A percentile compares a stretch with the other conserved stretches of the same genome.
Conservation (phyloP, 75 land plant species). For the Chamaecyparis obtusa region DNA sequence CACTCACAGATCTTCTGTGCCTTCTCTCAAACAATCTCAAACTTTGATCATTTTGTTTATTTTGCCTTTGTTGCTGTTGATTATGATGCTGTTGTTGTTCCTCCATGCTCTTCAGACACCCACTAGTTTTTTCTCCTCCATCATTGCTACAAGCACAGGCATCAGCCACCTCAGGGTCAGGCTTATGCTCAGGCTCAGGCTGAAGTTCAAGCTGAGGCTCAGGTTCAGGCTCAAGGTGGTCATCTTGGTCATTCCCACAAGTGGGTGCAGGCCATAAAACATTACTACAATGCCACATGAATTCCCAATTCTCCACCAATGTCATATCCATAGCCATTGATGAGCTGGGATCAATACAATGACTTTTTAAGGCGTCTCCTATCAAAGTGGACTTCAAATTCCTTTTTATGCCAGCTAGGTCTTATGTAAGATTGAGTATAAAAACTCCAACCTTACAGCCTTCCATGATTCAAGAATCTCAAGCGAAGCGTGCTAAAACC, state of each 20-base stretch:
- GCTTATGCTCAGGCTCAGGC: neutral
- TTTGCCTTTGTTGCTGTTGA: neutral
- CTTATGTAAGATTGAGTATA: neutral
- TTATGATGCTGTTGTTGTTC: neutral
- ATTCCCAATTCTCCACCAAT: neutral
- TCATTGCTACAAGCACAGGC: neutral
- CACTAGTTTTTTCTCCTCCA: neutral
- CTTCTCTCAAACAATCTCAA: slow-evolving; percentile 6
- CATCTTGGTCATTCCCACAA: neutral
- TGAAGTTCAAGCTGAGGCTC: neutral
- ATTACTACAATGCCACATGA: neutral
- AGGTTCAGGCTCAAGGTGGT: neutral
- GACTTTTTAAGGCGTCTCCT: neutral
- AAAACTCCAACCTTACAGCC: no score
- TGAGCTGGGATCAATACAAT: neutral
- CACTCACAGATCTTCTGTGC: slow-evolving; percentile 8
- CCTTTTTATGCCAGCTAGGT: neutral
- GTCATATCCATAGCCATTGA: neutral
- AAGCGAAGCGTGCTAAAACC: neutral
- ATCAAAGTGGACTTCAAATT: neutral
- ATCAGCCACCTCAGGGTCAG: neutral
- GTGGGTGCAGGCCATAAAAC: neutral
- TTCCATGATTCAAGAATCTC: neutral
- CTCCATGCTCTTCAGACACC: neutral
- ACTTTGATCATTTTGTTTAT: neutral